phyloP scores from a whole-genome alignment of 2,329 filamentous ascomycete species.

The Aaosphaeria pasadenensis region DNA sequence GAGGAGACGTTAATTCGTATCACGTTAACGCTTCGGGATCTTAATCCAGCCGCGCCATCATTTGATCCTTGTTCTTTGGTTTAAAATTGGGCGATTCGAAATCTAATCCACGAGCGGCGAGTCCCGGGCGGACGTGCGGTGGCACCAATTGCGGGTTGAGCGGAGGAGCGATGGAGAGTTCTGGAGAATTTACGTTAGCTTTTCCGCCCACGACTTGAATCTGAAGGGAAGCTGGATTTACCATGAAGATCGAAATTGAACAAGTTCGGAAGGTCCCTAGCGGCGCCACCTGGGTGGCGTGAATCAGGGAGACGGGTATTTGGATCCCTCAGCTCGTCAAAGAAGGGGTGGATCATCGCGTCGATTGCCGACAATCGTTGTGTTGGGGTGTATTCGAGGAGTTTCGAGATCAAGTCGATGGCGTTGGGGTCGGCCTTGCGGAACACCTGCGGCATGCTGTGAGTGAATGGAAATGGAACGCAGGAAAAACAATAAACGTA shows the following conservation, averaged over 20 bases:
- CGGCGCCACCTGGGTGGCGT: conserved; percentile 75
- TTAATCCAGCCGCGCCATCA: conserved; percentile 95
- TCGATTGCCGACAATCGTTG: conserved; percentile 91
- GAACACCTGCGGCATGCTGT: conserved; percentile 65
- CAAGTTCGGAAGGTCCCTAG: conserved; percentile 79
- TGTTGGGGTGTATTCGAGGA: conserved; percentile 96
- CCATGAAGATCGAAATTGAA: conserved; percentile 95
- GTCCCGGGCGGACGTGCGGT: conserved; percentile 69
- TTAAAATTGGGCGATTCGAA: conserved; percentile 79
- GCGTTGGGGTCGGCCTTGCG: conserved; percentile 90
- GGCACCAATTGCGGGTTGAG: conserved; percentile 89
- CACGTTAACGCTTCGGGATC: conserved; percentile 23
- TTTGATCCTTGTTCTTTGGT: conserved; percentile 87
- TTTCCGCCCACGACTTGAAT: neutral
- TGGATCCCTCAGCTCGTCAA: conserved; percentile 93
- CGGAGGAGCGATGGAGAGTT: conserved; percentile 90
- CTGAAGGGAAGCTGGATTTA: conserved; percentile 47
- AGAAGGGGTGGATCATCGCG: conserved; percentile 98
- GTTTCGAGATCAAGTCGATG: conserved; percentile 88
- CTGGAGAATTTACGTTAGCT: conserved; percentile 46
- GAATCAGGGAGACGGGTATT: conserved; percentile 89
- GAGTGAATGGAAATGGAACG: conserved; percentile 2
- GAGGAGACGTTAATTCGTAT: conserved; percentile 40
- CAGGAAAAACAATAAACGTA: conserved; percentile 28
- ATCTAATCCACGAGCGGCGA: conserved; percentile 78